A percentile compares a stretch with the other conserved stretches of the same genome.
Evolutionary conservation across 2,329 filamentous ascomycete species (phyloP).

Genomic region (Aspergillus uvarum): DNA sequence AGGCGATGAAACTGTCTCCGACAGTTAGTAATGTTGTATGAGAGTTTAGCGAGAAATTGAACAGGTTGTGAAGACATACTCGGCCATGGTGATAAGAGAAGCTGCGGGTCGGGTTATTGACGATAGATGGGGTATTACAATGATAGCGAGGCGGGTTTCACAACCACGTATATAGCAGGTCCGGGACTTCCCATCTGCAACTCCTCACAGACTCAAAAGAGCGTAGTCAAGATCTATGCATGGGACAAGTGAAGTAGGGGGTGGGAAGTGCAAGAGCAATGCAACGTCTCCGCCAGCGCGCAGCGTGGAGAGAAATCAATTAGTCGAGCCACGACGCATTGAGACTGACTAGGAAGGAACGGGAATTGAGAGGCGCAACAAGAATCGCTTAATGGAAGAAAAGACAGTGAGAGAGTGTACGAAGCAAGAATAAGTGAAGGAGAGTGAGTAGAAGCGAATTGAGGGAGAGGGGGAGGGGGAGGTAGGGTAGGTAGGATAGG

Average conservation of each 20-base stretch:
- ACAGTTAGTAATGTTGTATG: slow-evolving; percentile 17
- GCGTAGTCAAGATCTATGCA: slow-evolving; percentile 20
- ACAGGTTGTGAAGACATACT: slow-evolving; percentile 31
- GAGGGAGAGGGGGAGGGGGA: slow-evolving; percentile 7
- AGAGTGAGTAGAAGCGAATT: background rate
- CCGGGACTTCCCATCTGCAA: slow-evolving; percentile 19
- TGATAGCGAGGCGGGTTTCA: slow-evolving; percentile 15
- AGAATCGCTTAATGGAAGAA: background rate
- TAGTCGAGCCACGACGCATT: slow-evolving; percentile 20
- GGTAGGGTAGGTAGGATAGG: slow-evolving; percentile 4
- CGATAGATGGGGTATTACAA: slow-evolving; percentile 20
- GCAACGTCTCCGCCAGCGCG: slow-evolving; percentile 28
- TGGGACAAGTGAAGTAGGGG: slow-evolving; percentile 13
- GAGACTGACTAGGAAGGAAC: slow-evolving; percentile 10
- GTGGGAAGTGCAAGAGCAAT: slow-evolving; percentile 2
- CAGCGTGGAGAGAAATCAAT: slow-evolving; percentile 18
- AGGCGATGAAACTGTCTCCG: slow-evolving; percentile 37
- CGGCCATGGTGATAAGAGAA: slow-evolving; percentile 35
- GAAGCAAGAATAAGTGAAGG: background rate
- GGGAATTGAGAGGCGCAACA: slow-evolving; percentile 7
- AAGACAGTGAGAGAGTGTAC: background rate
- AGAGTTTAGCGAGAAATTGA: background rate
- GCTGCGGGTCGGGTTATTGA: slow-evolving; percentile 16
- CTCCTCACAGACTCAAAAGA: slow-evolving; percentile 12
- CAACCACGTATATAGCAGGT: slow-evolving; percentile 17